Evolutionary conservation across 1,284 basidiomycete species (phyloP), one percentile per base, ranked within the genome.

Genomic region (Sanghuangporus sanghuang): DNA sequence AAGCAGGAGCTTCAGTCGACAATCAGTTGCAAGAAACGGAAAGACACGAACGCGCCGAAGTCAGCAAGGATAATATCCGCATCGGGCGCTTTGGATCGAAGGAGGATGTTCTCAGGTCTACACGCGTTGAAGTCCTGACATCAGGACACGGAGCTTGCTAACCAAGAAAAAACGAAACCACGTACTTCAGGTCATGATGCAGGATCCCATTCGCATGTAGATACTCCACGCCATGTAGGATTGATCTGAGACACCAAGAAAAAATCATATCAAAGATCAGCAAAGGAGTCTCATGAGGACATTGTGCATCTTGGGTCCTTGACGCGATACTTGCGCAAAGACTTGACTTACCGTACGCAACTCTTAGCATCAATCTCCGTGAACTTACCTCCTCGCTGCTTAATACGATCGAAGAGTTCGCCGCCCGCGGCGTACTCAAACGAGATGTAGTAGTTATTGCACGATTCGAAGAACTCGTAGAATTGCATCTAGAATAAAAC

Each of bases 401-500:
- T 77, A 66, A 97, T 91, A 44, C 93, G 83, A 61, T 94, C 90
- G 72, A 97, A 97, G 2, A 96, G 81, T 71, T 95, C 94, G 48
- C 95, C 95, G 18, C 95, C 95, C 2, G 86, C 82, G 0, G 95
- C 95, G 6, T 96, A 87, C 74, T 97, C 93, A 70, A 97, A 97
- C 0, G 90, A 85, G 40, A 97, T 85, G 72, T 95, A 97, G 74
- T 93, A 96, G 74, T 95, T 96, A 42, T 88, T 84, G 62, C 93
- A 81, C 16, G 91, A 94, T 73, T 97, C 95, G 73, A 97, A 97
- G 85, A 88, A 93, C 73, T 95, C 93, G 73, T 90, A 94, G 71
- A 95, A 93, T 72, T 94, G 94, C n/a, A 64, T 48, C 63, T 64
- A 39, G 16, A 18, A n/a, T 2, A 46, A 14, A 16, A 46, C 16